Percentiles rank a stretch among this genome's conserved stretches.
Conservation (phyloP, 306 rosid genomes). For the Lathyrus oleraceus region DNA sequence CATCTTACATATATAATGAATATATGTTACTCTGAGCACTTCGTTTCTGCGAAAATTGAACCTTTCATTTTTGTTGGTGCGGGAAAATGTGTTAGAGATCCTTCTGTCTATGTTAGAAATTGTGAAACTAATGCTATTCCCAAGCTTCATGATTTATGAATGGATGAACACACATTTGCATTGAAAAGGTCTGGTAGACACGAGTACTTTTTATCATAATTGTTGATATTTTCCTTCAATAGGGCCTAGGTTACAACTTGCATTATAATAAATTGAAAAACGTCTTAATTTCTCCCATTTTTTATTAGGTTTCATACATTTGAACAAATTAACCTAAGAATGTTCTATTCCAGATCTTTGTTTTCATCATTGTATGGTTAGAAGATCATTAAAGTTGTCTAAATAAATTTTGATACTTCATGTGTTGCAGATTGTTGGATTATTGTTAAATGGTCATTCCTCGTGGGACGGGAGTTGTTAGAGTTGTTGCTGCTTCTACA, state of each 20-base stretch:
- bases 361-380: conserved; percentile 13
- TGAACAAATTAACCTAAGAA: conserved; percentile 7
- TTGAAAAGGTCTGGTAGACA: conserved; percentile 79
- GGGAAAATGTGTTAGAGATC: too few species aligned
- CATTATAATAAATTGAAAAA: not conserved
- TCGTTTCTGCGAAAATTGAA: too few species aligned
- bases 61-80: too few species aligned
- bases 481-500: conserved; percentile 97
- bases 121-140: conserved; percentile 98
- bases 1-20: too few species aligned
- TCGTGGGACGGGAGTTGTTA: conserved; percentile 90
- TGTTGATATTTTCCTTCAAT: conserved; percentile 20
- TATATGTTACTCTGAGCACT: too few species aligned
- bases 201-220: not conserved
- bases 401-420: conserved; percentile 18
- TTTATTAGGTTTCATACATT: conserved; percentile 31
- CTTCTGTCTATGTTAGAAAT: conserved; percentile 87
- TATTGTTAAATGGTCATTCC: conserved; percentile 73
- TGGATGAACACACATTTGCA: conserved; percentile 68
- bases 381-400: conserved; percentile 26
- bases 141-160: conserved; percentile 85
- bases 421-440: conserved; percentile 69
- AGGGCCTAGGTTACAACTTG: not conserved
- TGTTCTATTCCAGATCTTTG: conserved; percentile 25
- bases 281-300: not conserved